Evolutionary conservation across 23 red algal species (phyloP).

Genomic region (Agarophyton chilense): DNA sequence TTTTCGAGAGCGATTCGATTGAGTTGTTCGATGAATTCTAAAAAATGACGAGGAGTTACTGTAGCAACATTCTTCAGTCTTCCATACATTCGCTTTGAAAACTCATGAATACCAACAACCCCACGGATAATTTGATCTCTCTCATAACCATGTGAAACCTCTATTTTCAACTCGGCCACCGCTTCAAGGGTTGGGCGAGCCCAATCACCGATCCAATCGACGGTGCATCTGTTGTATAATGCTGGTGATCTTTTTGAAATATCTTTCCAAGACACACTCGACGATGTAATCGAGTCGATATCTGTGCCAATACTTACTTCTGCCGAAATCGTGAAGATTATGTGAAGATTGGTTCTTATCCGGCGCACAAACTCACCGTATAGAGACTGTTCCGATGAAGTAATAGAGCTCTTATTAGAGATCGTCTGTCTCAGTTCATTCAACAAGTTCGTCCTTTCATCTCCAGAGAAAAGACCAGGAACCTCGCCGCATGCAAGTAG

Average conservation of each 20-base stretch:
- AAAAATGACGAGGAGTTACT: conserved; percentile 71
- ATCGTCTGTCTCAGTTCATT: conserved; percentile 15
- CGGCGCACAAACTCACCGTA: conserved; percentile 69
- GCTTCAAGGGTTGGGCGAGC: conserved; percentile 53
- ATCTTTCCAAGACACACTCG: conserved; percentile 8
- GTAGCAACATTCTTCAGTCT: background rate
- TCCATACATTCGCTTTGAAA: conserved; percentile 4
- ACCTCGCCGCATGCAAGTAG: conserved; percentile 79
- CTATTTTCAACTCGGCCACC: conserved; percentile 72
- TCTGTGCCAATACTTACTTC: background rate
- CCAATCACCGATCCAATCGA: conserved; percentile 82
- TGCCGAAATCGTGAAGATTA: conserved; percentile 72
- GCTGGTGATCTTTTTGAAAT: conserved; percentile 72
- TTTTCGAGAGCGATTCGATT: conserved; percentile 64
- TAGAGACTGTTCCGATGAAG: conserved; percentile 51
- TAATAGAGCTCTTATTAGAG: background rate
- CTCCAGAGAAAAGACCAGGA: conserved; percentile 71
- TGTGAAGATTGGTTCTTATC: conserved; percentile 62
- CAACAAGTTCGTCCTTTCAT: conserved; percentile 38
- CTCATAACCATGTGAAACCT: conserved; percentile 60
- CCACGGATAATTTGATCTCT: conserved; percentile 30
- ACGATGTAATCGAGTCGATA: background rate
- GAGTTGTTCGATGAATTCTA: conserved; percentile 80
- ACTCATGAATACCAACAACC: conserved; percentile 60
- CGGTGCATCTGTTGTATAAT: conserved; percentile 73